Percentiles rank a stretch among this genome's conserved stretches.
Evolutionary conservation across 83 land plant genomes (phyloP).

Genomic region (Picea mariana): DNA sequence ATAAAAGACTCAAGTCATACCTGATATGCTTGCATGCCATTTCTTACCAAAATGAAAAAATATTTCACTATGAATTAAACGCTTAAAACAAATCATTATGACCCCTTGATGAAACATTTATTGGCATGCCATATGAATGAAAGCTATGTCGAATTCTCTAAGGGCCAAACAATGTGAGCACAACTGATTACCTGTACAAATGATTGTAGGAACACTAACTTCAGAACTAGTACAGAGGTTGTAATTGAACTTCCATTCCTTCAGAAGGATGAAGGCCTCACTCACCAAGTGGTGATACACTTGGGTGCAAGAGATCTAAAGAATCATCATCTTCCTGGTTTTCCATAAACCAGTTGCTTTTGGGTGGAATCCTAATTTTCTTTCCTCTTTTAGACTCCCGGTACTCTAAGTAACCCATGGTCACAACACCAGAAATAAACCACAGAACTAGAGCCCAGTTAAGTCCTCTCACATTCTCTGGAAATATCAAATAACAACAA

Average conservation of each 20-base stretch:
- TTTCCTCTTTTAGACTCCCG: slow-evolving; percentile 40
- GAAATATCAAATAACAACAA: too few relatives aligned
- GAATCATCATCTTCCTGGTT: slow-evolving; percentile 83
- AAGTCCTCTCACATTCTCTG: slow-evolving; percentile 77
- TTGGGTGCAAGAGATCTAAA: slow-evolving; percentile 56
- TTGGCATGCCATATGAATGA: slow-evolving; percentile 1
- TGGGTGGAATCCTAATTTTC: slow-evolving; percentile 23
- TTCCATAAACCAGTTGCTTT: slow-evolving; percentile 68
- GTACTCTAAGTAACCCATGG: slow-evolving; percentile 63
- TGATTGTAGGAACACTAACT: background rate
- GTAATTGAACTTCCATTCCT: slow-evolving; percentile 75
- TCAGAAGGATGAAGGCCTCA: slow-evolving; percentile 26
- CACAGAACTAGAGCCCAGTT: slow-evolving; percentile 80
- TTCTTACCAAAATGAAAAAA: background rate
- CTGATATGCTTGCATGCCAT: background rate
- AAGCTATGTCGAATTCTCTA: slow-evolving; percentile 4
- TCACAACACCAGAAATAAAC: slow-evolving; percentile 51
- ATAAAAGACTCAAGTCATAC: background rate
- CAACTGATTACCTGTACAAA: background rate
- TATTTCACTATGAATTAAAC: background rate
- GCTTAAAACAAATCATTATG: background rate
- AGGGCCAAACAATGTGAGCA: slow-evolving; percentile 7
- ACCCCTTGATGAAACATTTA: background rate
- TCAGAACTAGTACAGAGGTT: slow-evolving; percentile 36
- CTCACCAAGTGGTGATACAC: slow-evolving; percentile 15